phyloP scores from a whole-genome alignment of 805 yeast species.

The Candida vaughaniae region DNA sequence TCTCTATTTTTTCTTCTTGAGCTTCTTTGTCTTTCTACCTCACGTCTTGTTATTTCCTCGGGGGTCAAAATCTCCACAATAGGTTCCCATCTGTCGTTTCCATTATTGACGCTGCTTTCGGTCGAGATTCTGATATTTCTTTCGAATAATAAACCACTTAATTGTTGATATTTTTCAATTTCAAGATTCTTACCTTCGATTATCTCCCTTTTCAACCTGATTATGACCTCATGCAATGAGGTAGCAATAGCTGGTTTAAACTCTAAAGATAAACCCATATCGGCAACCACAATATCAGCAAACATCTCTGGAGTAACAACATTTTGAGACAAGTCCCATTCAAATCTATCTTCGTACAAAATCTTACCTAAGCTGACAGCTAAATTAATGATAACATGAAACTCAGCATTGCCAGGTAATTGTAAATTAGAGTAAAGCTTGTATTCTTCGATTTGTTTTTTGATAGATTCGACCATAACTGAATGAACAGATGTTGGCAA shows the following conservation, averaged over 20 bases:
- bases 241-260: conserved; percentile 88
- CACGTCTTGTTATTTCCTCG: conserved; percentile 93
- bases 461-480: conserved; percentile 67
- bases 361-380: conserved; percentile 81
- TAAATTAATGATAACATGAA: conserved; percentile 76
- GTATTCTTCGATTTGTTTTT: conserved; percentile 78
- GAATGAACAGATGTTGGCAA: conserved; percentile 64
- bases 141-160: conserved; percentile 43
- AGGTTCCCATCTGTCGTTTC: conserved; percentile 88
- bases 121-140: conserved; percentile 42
- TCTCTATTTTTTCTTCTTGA: conserved; percentile 91
- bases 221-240: conserved; percentile 75
- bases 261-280: conserved; percentile 80
- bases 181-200: conserved; percentile 45
- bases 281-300: conserved; percentile 78
- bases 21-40: conserved; percentile 91
- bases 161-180: conserved; percentile 42
- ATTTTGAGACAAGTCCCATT: conserved; percentile 74
- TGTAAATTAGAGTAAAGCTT: conserved; percentile 61
- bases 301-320: conserved; percentile 76
- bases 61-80: conserved; percentile 80
- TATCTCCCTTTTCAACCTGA: conserved; percentile 78
- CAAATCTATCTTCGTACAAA: conserved; percentile 87
- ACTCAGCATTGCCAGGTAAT: conserved; percentile 55
- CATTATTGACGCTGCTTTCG: conserved; percentile 69